Evolutionary conservation across 345 rosid genomes (phyloP), one percentile per base, ranked within the genome.

Genomic region (Ceriops decandra): DNA sequence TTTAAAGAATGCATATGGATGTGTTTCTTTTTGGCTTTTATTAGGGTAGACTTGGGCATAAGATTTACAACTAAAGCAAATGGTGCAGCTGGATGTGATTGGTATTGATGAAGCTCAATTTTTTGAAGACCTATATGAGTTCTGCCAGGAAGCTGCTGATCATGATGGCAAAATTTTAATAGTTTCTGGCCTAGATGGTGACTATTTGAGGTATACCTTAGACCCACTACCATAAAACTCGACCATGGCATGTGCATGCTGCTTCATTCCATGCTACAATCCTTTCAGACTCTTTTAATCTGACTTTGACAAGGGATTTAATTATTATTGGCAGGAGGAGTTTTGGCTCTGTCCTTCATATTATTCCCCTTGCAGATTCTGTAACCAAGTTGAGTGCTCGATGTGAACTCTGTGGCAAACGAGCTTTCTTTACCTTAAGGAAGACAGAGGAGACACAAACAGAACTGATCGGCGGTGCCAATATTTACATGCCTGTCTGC

Each of bases 101-200:
- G 97, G 96, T 6, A 90, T 90, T 54, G 98, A 90, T 20, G 98
- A 87, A 72, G 98, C 98, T 64, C 96, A 90, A 51, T 93, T 90
- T 80, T 90, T 93, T 64, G 90, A 79, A 35, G 98, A 89, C 67
- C 82, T 90, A 0, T 87, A 87, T 75, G 97, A 89, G 67, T 90
- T 93, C 74, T 93, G 97, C 79, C 82, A 85, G 20, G 90, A 87
- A 69, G 96, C 92, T 57, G 95, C 98, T 52, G 98, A 93, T 75
- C 79, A 64, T 38, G 92, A 89, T 59, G 92, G 97, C 21, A 90
- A 89, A 81, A 85, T 81, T 27, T 85, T 89, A 9, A 79, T 93
- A 32, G 95, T 93, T n/a, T 93, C 98, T 11, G 97, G 98, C 31
- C 80, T 90, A 36, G 97, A 90, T 60, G 98, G 98, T 10, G 96